phyloP scores from a whole-genome alignment of 2,329 filamentous ascomycete species.

The Monosporascus sp. region DNA sequence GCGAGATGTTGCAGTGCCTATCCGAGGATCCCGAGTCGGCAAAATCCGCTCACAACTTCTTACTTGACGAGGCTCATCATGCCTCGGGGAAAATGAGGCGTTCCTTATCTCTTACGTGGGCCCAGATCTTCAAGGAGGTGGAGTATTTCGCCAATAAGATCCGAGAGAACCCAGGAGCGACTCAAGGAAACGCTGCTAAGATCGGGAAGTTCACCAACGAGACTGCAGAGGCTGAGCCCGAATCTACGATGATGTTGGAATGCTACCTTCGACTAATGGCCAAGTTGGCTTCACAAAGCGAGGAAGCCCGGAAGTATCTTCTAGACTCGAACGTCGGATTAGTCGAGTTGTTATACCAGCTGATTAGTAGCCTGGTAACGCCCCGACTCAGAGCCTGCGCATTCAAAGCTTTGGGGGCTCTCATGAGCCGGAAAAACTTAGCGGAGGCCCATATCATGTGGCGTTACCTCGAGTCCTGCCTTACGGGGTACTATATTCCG shows the following conservation, averaged over 20 bases:
- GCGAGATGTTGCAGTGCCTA: conserved; percentile 88
- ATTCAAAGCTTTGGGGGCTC: conserved; percentile 69
- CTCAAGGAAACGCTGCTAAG: conserved; percentile 50
- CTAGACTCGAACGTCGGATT: conserved; percentile 63
- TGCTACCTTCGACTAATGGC: conserved; percentile 86
- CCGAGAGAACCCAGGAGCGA: conserved; percentile 60
- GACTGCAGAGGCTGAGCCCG: conserved; percentile 75
- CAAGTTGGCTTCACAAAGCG: conserved; percentile 72
- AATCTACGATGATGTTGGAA: conserved; percentile 94
- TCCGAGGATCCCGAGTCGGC: conserved; percentile 79
- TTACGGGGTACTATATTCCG: conserved; percentile 51
- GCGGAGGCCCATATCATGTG: conserved; percentile 70
- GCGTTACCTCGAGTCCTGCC: conserved; percentile 73
- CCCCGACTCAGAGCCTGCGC: conserved; percentile 75
- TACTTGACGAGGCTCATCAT: conserved; percentile 76
- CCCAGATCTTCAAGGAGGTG: conserved; percentile 86
- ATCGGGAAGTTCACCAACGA: conserved; percentile 57
- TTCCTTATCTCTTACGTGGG: conserved; percentile 83
- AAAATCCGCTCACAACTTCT: conserved; percentile 77
- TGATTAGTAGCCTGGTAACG: conserved; percentile 73
- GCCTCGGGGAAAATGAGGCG: conserved; percentile 73
- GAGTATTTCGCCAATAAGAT: conserved; percentile 77
- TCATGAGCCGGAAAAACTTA: conserved; percentile 69
- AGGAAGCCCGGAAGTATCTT: conserved; percentile 66
- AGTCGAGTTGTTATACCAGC: conserved; percentile 67